A percentile compares a stretch with the other conserved stretches of the same genome.
phyloP scores from a whole-genome alignment of 2,329 filamentous ascomycete species.

The Thyridium curvatum region DNA sequence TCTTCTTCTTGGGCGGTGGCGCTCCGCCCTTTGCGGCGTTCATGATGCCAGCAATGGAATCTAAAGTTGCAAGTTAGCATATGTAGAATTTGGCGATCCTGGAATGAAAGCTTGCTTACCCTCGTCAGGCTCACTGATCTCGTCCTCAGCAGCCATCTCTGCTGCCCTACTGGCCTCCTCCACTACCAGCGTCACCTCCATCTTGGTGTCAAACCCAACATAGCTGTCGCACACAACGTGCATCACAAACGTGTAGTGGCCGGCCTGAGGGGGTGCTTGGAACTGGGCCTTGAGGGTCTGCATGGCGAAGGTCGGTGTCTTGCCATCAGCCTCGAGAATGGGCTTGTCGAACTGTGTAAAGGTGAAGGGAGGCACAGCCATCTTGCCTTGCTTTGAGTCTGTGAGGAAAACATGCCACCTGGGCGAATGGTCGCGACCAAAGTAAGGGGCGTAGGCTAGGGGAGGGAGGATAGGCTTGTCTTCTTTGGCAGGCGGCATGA shows the following conservation, averaged over 20 bases:
- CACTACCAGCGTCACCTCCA: slow-evolving; percentile 82
- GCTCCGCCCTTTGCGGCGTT: slow-evolving; percentile 72
- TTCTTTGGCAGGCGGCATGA: slow-evolving; percentile 42
- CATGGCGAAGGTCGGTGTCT: slow-evolving; percentile 81
- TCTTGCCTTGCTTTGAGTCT: slow-evolving; percentile 89
- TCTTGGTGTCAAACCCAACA: slow-evolving; percentile 85
- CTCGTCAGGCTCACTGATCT: slow-evolving; percentile 97
- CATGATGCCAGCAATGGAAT: slow-evolving; percentile 89
- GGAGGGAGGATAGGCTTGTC: slow-evolving; percentile 69
- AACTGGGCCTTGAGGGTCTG: slow-evolving; percentile 98
- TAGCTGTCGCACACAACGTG: slow-evolving; percentile 93
- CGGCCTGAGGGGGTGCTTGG: slow-evolving; percentile 84
- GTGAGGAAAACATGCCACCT: slow-evolving; percentile 93
- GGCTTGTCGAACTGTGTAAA: slow-evolving; percentile 90
- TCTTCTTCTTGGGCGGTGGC: slow-evolving; percentile 44
- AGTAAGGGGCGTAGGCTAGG: slow-evolving; percentile 85
- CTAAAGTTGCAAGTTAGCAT: slow-evolving; percentile 33
- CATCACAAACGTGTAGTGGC: slow-evolving; percentile 92
- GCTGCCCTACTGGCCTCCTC: slow-evolving; percentile 84
- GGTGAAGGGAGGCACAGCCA: slow-evolving; percentile 94
- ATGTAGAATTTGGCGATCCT: not conserved
- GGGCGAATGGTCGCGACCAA: slow-evolving; percentile 81
- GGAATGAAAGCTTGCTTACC: slow-evolving; percentile 51
- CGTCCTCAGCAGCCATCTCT: slow-evolving; percentile 76
- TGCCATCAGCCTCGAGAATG: slow-evolving; percentile 71